These are phyloP conservation scores for Coffea canephora DNA, from an alignment of 257 asterid species.

Conservation along the genomic window DNA sequence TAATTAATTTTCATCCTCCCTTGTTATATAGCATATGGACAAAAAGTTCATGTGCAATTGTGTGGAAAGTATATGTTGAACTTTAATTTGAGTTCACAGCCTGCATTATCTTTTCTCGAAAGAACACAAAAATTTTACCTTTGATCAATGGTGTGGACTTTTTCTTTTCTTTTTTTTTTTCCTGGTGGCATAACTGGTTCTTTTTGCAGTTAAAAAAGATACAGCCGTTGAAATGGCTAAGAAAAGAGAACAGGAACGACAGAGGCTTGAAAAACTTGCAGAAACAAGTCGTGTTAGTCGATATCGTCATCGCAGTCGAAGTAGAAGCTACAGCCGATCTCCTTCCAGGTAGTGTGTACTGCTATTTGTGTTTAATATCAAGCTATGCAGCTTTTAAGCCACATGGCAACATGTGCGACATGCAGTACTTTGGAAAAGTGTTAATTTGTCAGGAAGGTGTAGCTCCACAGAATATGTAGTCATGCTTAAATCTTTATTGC, in stretches of 20 bases:
- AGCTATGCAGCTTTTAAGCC: neutral
- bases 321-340: slow-evolving; percentile 86
- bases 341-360: slow-evolving; percentile 64
- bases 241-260: slow-evolving; percentile 88
- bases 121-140: slow-evolving; percentile 11
- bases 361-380: neutral
- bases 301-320: slow-evolving; percentile 62
- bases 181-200: neutral
- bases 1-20: slow-evolving; percentile 46
- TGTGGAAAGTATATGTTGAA: slow-evolving; percentile 1
- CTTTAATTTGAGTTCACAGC: neutral
- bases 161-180: slow-evolving; percentile 10
- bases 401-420: neutral
- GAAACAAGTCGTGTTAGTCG: slow-evolving; percentile 67
- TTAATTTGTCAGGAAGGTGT: neutral
- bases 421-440: neutral
- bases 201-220: slow-evolving; percentile 80
- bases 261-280: slow-evolving; percentile 88
- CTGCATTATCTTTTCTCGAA: neutral
- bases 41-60: neutral
- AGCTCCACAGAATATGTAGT: neutral
- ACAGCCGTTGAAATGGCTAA: slow-evolving; percentile 89
- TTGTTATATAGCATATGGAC: slow-evolving; percentile 40
- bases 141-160: slow-evolving; percentile 13
- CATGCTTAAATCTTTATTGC: neutral